Percentiles rank a stretch among this genome's conserved stretches.
Evolutionary conservation across 768 basidiomycete species (phyloP).

Genomic region (Trametes meyenii): DNA sequence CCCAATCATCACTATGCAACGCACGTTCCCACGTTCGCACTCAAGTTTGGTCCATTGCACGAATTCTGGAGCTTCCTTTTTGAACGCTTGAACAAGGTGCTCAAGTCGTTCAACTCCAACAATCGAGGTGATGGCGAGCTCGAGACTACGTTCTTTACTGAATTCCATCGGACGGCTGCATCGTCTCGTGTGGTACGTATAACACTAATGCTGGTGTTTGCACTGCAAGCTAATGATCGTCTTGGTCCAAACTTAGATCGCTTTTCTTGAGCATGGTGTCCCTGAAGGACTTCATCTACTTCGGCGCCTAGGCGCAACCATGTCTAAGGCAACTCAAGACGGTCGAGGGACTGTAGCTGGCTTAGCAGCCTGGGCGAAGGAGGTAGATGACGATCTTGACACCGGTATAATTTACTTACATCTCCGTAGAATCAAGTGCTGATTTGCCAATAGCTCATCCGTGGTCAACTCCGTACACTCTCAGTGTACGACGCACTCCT

Average conservation of each 20-base stretch:
- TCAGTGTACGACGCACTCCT: neutral
- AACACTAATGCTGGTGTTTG: neutral
- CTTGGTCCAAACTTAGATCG: neutral
- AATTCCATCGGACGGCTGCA: neutral
- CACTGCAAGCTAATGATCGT: neutral
- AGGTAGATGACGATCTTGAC: neutral
- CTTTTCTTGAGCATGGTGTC: neutral
- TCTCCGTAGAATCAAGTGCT: neutral
- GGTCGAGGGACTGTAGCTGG: neutral
- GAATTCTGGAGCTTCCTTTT: slow-evolving; percentile 26
- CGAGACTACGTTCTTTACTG: slow-evolving; percentile 5
- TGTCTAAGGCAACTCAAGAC: slow-evolving; percentile 1
- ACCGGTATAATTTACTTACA: neutral
- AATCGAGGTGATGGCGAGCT: slow-evolving; percentile 39
- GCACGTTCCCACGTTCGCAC: slow-evolving; percentile 27
- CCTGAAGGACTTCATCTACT: neutral
- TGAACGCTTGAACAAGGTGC: slow-evolving; percentile 41
- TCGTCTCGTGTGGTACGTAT: neutral
- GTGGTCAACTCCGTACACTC: neutral
- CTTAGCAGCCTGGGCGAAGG: neutral
- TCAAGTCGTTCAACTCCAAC: slow-evolving; percentile 40
- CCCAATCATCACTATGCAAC: slow-evolving; percentile 32
- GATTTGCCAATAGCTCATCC: neutral
- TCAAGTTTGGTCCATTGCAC: slow-evolving; percentile 35
- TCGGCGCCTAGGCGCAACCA: neutral